phyloP scores from a whole-genome alignment of 1,139 yeast species.

The Geotrichum restrictum region DNA sequence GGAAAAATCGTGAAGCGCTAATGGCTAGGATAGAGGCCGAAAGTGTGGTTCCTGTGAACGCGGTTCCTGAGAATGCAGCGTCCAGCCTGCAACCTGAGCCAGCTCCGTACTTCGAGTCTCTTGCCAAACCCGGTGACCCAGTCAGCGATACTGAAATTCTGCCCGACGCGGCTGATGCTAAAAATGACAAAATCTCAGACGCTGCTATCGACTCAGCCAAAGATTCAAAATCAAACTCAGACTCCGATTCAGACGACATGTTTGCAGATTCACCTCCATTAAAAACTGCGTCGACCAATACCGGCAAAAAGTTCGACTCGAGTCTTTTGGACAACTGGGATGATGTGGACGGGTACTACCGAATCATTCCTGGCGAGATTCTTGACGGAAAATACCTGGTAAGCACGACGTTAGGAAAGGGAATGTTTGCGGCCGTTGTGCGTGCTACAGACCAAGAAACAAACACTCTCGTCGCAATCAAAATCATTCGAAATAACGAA shows the following conservation, averaged over 20 bases:
- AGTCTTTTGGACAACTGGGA: slow-evolving; percentile 39
- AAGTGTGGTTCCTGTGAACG: neutral
- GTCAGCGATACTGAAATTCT: no score
- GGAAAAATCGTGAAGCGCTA: slow-evolving; percentile 38
- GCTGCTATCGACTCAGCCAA: neutral
- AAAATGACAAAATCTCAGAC: neutral
- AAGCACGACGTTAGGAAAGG: slow-evolving; percentile 88
- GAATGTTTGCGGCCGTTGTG: slow-evolving; percentile 47
- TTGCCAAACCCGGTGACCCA: no score
- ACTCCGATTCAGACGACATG: slow-evolving; percentile 26
- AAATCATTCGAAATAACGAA: slow-evolving; percentile 54
- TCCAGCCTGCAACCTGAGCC: no score
- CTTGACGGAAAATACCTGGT: slow-evolving; percentile 64
- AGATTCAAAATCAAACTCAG: slow-evolving; percentile 9
- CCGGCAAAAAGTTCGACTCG: slow-evolving; percentile 28
- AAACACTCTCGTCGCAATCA: slow-evolving; percentile 66
- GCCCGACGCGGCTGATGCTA: no score
- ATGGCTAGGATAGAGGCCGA: slow-evolving; percentile 11
- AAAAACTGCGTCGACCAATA: neutral
- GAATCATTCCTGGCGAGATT: slow-evolving; percentile 66
- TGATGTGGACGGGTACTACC: slow-evolving; percentile 82
- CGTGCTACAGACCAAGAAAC: slow-evolving; percentile 31
- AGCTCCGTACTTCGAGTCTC: no score
- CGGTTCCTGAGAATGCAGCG: no score
- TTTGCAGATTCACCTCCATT: slow-evolving; percentile 25